A percentile compares a stretch with the other conserved stretches of the same genome.
Evolutionary conservation across 2,329 filamentous ascomycete species (phyloP).

Genomic region (Clonostachys rhizophaga): DNA sequence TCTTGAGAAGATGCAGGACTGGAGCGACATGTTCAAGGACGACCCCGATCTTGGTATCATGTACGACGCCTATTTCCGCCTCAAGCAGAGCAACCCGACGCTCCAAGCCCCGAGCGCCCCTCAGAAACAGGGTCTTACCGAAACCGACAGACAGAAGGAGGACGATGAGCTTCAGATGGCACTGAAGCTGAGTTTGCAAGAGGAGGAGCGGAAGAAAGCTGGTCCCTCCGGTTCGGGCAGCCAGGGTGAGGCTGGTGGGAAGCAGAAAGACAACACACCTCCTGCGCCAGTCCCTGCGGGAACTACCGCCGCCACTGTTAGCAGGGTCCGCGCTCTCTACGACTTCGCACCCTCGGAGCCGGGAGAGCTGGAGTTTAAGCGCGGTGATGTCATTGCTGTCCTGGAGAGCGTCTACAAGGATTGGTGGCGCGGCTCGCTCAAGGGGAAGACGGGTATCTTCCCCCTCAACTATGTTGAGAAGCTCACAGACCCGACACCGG

Average conservation of each 20-base stretch:
- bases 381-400: constrained; percentile 95
- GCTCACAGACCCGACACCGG: constrained; percentile 85
- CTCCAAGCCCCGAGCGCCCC: constrained; percentile 89
- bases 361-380: constrained; percentile 92
- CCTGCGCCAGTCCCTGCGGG: constrained; percentile 64
- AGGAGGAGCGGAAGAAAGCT: constrained; percentile 64
- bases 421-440: constrained; percentile 96
- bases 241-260: constrained; percentile 23
- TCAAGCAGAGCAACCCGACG: constrained; percentile 82
- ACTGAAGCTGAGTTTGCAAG: constrained; percentile 84
- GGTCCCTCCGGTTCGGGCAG: constrained; percentile 20
- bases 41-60: constrained; percentile 95
- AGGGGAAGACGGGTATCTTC: constrained; percentile 95
- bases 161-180: constrained; percentile 98
- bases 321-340: constrained; percentile 85
- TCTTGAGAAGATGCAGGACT: constrained; percentile 91
- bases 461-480: constrained; percentile 99
- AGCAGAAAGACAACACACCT: constrained; percentile 30
- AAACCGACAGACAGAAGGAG: constrained; percentile 86
- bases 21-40: constrained; percentile 88
- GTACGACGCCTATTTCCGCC: constrained; percentile 86
- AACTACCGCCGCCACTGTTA: constrained; percentile 94
- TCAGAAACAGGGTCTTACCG: constrained; percentile 86
- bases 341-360: constrained; percentile 94
- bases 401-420: constrained; percentile 98